phyloP scores from a whole-genome alignment of 2,329 filamentous ascomycete species.

The Trichoderma asperellum region DNA sequence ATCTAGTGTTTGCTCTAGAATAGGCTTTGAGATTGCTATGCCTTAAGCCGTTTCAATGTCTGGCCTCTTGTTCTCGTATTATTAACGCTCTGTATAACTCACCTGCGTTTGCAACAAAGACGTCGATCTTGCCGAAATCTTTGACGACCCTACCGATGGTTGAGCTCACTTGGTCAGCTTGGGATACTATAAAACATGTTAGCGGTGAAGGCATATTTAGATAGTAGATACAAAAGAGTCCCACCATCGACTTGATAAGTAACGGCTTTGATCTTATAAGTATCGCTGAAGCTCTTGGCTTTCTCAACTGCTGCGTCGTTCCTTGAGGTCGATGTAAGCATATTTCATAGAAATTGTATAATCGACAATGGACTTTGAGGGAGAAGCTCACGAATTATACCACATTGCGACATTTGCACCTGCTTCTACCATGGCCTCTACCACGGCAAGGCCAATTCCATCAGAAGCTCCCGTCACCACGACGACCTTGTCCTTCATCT shows the following conservation, averaged over 20 bases:
- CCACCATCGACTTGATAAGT: constrained; percentile 9
- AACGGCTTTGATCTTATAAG: neutral
- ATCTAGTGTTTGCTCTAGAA: constrained; percentile 11
- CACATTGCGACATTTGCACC: constrained; percentile 14
- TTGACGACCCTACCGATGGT: neutral
- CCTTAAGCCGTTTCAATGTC: neutral
- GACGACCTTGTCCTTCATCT: constrained; percentile 18
- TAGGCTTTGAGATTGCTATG: constrained; percentile 5
- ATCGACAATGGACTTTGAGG: no score
- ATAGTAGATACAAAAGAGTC: neutral
- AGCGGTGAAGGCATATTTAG: neutral
- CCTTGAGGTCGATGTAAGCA: neutral
- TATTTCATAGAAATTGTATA: neutral
- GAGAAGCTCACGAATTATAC: constrained; percentile 3
- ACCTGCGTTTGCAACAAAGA: constrained; percentile 22
- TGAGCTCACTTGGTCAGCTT: neutral
- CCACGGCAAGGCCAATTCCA: constrained; percentile 15
- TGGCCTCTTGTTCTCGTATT: neutral
- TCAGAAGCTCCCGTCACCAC: constrained; percentile 9
- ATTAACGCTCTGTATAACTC: neutral
- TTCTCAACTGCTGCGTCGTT: constrained; percentile 1
- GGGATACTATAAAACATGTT: neutral
- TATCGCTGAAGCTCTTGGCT: constrained; percentile 1
- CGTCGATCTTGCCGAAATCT: constrained; percentile 19
- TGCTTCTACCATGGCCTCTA: constrained; percentile 10